phyloP scores from a whole-genome alignment of 2,329 filamentous ascomycete species.

The Colletotrichum magnum region DNA sequence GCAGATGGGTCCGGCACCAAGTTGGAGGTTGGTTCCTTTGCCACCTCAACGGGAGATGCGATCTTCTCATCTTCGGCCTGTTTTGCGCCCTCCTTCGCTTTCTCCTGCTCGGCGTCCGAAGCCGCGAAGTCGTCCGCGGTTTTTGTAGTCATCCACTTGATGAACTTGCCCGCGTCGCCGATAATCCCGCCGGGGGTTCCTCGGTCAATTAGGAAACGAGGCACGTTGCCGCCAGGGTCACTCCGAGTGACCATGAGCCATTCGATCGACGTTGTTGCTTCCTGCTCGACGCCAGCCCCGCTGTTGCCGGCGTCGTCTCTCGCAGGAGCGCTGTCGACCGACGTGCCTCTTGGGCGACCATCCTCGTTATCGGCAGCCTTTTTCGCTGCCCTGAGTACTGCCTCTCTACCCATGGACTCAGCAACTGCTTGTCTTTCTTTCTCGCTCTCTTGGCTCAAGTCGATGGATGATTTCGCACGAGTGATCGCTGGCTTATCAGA shows the following conservation, averaged over 20 bases:
- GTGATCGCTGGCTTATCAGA: slow-evolving; percentile 60
- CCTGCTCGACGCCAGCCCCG: slow-evolving; percentile 42
- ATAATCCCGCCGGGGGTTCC: slow-evolving; percentile 87
- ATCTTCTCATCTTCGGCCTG: slow-evolving; percentile 48
- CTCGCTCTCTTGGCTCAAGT: slow-evolving; percentile 53
- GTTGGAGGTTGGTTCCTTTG: slow-evolving; percentile 52
- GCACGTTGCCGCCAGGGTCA: slow-evolving; percentile 90
- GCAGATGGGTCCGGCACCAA: slow-evolving; percentile 41
- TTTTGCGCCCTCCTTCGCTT: slow-evolving; percentile 44
- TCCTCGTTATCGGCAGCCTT: slow-evolving; percentile 52
- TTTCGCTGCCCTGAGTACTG: slow-evolving; percentile 52
- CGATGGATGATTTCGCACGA: slow-evolving; percentile 60
- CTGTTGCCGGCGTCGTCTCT: slow-evolving; percentile 48
- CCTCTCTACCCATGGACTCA: slow-evolving; percentile 55
- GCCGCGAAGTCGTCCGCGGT: slow-evolving; percentile 52
- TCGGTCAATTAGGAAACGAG: slow-evolving; percentile 91
- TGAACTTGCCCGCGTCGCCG: slow-evolving; percentile 83
- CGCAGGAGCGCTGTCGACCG: slow-evolving; percentile 37
- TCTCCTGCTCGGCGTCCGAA: slow-evolving; percentile 33
- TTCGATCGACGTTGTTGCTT: slow-evolving; percentile 71
- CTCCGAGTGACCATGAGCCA: slow-evolving; percentile 95
- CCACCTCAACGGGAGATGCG: slow-evolving; percentile 46
- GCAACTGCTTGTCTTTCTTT: slow-evolving; percentile 46
- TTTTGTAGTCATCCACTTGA: slow-evolving; percentile 76
- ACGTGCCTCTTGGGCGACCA: slow-evolving; percentile 43